Evolutionary conservation across 1,284 basidiomycete genomes (phyloP).

Genomic region (Ceratobasidium sp.): DNA sequence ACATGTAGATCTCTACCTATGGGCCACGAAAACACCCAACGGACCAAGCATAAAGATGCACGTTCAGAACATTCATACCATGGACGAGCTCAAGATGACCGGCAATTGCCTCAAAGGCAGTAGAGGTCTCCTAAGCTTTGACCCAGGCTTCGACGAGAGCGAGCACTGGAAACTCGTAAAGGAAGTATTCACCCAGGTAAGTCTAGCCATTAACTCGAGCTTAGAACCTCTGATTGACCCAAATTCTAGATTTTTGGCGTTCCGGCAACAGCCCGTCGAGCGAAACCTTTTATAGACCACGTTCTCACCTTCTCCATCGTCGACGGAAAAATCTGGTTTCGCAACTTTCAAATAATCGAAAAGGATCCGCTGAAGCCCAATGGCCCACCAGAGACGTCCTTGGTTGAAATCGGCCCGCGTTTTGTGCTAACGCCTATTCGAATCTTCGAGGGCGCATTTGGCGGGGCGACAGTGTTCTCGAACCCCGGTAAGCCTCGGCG

Average conservation of each 20-base stretch:
- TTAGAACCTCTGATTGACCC: background rate
- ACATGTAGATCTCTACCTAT: slow-evolving; percentile 96
- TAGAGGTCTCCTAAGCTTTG: slow-evolving; percentile 92
- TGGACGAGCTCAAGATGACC: slow-evolving; percentile 99
- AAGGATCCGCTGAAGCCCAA: slow-evolving; percentile 67
- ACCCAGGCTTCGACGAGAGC: slow-evolving; percentile 87
- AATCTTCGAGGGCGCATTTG: slow-evolving; percentile 97
- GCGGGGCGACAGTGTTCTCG: slow-evolving; percentile 94
- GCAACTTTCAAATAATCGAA: slow-evolving; percentile 89
- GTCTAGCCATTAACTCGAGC: slow-evolving; percentile 52
- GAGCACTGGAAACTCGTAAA: slow-evolving; percentile 92
- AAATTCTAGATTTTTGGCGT: slow-evolving; percentile 88
- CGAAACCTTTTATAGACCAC: slow-evolving; percentile 99
- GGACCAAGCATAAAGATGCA: slow-evolving; percentile 98
- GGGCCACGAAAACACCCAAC: slow-evolving; percentile 97
- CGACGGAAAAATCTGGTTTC: slow-evolving; percentile 98
- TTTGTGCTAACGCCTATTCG: slow-evolving; percentile 98
- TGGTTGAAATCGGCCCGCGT: slow-evolving; percentile 95
- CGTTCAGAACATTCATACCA: slow-evolving; percentile 98
- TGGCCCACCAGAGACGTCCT: slow-evolving; percentile 64
- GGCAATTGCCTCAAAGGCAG: slow-evolving; percentile 98
- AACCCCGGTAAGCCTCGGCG: slow-evolving; percentile 79
- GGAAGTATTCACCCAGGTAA: slow-evolving; percentile 95
- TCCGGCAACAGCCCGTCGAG: slow-evolving; percentile 85
- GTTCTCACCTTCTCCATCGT: slow-evolving; percentile 95